Evolutionary conservation across 805 yeast genomes (phyloP).

Genomic region (Sugiyamaella valdiviana): DNA sequence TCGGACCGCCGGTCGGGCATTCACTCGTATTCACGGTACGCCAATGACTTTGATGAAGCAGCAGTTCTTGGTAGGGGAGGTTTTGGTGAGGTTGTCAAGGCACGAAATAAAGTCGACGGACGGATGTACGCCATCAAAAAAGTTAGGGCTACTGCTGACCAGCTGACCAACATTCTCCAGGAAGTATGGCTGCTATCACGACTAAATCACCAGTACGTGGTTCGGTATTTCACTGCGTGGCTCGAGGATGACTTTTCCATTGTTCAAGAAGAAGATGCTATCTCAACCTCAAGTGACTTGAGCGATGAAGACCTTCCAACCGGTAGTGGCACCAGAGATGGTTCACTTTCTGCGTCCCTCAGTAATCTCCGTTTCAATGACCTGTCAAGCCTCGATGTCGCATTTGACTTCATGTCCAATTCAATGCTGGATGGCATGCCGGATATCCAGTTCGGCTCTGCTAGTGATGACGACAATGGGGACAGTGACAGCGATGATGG

Average conservation of each 20-base stretch:
- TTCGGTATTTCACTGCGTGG: slow-evolving; percentile 97
- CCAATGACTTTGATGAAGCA: slow-evolving; percentile 90
- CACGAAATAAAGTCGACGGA: slow-evolving; percentile 88
- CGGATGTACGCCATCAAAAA: slow-evolving; percentile 92
- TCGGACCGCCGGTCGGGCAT: slow-evolving; percentile 1
- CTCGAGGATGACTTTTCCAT: slow-evolving; percentile 59
- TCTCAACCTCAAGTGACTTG: slow-evolving; percentile 8
- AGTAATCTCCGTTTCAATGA: slow-evolving; percentile 8
- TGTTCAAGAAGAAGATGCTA: slow-evolving; percentile 34
- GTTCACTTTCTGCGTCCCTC: slow-evolving; percentile 3
- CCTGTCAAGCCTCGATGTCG: slow-evolving; percentile 16
- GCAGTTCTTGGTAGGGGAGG: slow-evolving; percentile 91
- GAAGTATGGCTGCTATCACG: slow-evolving; percentile 92
- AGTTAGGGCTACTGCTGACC: slow-evolving; percentile 73
- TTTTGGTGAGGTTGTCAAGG: slow-evolving; percentile 97
- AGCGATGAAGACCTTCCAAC: neutral
- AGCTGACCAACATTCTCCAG: slow-evolving; percentile 71
- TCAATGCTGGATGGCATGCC: slow-evolving; percentile 19
- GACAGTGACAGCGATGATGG: slow-evolving; percentile 10
- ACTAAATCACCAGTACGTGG: slow-evolving; percentile 91
- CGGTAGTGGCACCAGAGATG: neutral
- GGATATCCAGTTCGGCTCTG: slow-evolving; percentile 23
- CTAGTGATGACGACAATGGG: slow-evolving; percentile 10
- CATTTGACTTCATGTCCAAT: slow-evolving; percentile 26
- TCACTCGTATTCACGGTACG: slow-evolving; percentile 58